phyloP scores from a whole-genome alignment of 2,329 filamentous ascomycete genomes.

The Blastomyces silverae region DNA sequence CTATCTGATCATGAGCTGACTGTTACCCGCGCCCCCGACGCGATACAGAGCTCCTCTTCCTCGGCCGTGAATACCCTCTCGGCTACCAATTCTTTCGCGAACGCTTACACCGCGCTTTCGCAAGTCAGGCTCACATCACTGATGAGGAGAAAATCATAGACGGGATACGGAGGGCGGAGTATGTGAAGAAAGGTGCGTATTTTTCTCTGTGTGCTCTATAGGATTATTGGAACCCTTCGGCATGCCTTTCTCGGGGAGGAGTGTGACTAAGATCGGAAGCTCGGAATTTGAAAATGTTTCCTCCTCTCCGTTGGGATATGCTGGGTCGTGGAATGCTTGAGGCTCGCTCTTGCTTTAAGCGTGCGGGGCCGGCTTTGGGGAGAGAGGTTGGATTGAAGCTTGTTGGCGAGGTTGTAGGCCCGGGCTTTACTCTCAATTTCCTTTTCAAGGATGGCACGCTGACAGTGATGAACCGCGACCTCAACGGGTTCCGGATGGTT shows the following conservation, averaged over 20 bases:
- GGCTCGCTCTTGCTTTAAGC: background rate
- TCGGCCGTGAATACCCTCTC: conserved; percentile 79
- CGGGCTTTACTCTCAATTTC: background rate
- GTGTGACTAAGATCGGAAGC: background rate
- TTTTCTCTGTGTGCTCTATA: too few relatives aligned
- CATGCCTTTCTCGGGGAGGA: background rate
- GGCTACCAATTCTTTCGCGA: conserved; percentile 77
- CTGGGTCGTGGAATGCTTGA: background rate
- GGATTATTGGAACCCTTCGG: background rate
- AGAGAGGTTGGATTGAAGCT: background rate
- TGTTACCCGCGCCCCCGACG: background rate
- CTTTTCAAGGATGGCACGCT: background rate
- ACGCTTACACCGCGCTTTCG: conserved; percentile 78
- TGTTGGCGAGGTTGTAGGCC: background rate
- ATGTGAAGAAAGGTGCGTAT: conserved; percentile 74
- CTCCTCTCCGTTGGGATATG: background rate
- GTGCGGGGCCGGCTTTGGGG: background rate
- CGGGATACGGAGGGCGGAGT: conserved; percentile 71
- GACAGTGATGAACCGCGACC: background rate
- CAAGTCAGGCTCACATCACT: conserved; percentile 60
- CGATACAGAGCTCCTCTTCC: conserved; percentile 65
- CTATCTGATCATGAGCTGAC: background rate
- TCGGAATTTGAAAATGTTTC: background rate
- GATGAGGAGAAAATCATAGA: conserved; percentile 69
- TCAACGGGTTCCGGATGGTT: background rate